These are phyloP conservation scores for Conringia planisiliqua DNA, from an alignment of 345 rosid genomes.

Conservation along the genomic window DNA sequence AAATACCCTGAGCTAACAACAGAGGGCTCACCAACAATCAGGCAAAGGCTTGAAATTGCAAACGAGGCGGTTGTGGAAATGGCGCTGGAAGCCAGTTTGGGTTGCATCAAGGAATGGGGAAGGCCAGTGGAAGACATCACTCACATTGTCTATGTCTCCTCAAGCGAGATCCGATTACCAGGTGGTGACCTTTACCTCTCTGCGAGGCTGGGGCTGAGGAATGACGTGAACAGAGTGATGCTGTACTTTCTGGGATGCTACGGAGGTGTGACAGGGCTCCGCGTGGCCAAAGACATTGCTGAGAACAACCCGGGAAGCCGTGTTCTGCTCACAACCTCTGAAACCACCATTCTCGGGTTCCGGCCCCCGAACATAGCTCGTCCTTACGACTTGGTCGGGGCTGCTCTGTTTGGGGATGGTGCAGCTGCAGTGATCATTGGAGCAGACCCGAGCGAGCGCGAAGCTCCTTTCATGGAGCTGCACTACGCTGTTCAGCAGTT, in stretches of 20 bases:
- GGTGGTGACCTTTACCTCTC: conserved; percentile 90
- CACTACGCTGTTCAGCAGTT: conserved; percentile 75
- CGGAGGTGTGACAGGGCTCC: conserved; percentile 87
- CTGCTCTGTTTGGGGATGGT: conserved; percentile 94
- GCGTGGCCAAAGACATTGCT: conserved; percentile 93
- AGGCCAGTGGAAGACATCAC: conserved; percentile 70
- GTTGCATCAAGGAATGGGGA: conserved; percentile 91
- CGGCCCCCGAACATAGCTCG: conserved; percentile 84
- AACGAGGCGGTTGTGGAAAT: conserved; percentile 82
- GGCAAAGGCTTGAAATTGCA: conserved; percentile 82
- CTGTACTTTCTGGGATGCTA: conserved; percentile 88
- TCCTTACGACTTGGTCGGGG: conserved; percentile 91
- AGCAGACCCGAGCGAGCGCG: conserved; percentile 52
- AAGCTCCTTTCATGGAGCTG: conserved; percentile 86
- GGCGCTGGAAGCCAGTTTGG: conserved; percentile 77
- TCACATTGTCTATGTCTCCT: conserved; percentile 85
- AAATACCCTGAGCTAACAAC: conserved; percentile 81
- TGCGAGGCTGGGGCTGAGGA: conserved; percentile 60
- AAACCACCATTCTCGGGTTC: conserved; percentile 88
- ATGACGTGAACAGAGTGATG: conserved; percentile 74
- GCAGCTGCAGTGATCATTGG: conserved; percentile 83
- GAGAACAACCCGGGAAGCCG: conserved; percentile 95
- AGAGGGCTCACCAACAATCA: conserved; percentile 78
- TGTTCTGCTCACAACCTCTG: conserved; percentile 73
- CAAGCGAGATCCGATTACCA: conserved; percentile 90